These are phyloP conservation scores for Calocybe gambosa DNA, from an alignment of 1,284 basidiomycete genomes.

Conservation along the genomic window DNA sequence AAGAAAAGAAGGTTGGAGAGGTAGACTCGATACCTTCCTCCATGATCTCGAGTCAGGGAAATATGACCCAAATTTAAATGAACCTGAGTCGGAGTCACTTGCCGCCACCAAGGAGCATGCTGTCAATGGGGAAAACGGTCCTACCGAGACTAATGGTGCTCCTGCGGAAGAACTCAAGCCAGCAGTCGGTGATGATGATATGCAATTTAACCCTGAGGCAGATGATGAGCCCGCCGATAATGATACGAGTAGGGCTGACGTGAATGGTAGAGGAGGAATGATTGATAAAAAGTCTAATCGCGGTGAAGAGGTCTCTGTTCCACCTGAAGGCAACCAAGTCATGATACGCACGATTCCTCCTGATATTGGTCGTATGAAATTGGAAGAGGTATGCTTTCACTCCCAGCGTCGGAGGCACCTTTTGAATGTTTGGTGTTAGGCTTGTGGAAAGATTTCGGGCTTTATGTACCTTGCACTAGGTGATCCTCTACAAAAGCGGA, in stretches of 20 bases:
- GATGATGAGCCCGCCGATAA: constrained; percentile 66
- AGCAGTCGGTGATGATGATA: constrained; percentile 44
- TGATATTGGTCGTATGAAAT: constrained; percentile 78
- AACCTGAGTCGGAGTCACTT: constrained; percentile 43
- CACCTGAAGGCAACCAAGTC: constrained; percentile 79
- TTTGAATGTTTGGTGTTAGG: constrained; percentile 32
- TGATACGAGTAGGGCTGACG: constrained; percentile 46
- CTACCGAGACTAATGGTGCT: constrained; percentile 27
- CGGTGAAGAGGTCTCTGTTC: constrained; percentile 72
- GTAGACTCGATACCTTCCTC: constrained; percentile 65
- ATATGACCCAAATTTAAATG: constrained; percentile 69
- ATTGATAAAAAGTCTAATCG: constrained; percentile 44
- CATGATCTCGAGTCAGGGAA: constrained; percentile 77
- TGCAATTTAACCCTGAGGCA: constrained; percentile 60
- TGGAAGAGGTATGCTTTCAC: constrained; percentile 72
- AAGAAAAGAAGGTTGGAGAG: constrained; percentile 77
- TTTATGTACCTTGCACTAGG: constrained; percentile 82
- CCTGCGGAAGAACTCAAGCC: constrained; percentile 42
- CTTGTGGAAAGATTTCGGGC: constrained; percentile 59
- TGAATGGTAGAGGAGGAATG: constrained; percentile 46
- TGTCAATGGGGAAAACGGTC: constrained; percentile 29
- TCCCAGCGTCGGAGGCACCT: background rate
- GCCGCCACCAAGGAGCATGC: constrained; percentile 43
- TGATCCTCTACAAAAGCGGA: constrained; percentile 84
- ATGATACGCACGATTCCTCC: constrained; percentile 93